Conservation (phyloP, 139 green algal genomes). For the Tetradesmus obliquus region DNA sequence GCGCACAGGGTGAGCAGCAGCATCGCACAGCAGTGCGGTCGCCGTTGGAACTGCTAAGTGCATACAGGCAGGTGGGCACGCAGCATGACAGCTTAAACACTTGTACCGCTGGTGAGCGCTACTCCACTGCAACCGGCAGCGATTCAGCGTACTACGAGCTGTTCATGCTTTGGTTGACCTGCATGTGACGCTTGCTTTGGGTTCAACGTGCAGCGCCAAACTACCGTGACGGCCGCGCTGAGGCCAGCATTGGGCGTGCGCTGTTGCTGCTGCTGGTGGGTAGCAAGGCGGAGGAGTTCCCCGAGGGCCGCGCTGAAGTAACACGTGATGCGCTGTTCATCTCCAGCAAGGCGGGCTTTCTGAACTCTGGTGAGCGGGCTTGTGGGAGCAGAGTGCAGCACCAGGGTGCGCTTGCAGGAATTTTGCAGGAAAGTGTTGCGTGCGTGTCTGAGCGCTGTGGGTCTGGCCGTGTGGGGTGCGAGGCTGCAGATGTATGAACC, state of each 20-base stretch:
- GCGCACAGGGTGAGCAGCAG: too few species aligned
- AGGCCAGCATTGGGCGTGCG: conserved; percentile 64
- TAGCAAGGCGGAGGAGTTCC: neutral
- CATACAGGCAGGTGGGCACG: too few species aligned
- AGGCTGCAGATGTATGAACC: neutral
- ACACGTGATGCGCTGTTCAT: conserved; percentile 76
- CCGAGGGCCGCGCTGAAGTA: conserved; percentile 28
- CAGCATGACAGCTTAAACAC: too few species aligned
- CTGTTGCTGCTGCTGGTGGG: conserved; percentile 59
- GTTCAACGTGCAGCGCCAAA: conserved; percentile 62
- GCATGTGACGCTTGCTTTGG: too few species aligned
- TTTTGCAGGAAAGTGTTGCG: neutral
- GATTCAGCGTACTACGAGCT: too few species aligned
- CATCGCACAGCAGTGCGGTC: too few species aligned
- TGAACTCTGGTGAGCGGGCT: conserved; percentile 28
- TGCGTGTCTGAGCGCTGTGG: neutral
- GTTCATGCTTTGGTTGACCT: too few species aligned
- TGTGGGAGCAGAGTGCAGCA: neutral
- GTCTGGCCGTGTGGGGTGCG: neutral
- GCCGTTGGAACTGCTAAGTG: too few species aligned
- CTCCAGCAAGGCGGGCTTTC: conserved; percentile 78
- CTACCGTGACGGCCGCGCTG: conserved; percentile 69
- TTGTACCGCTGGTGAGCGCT: too few species aligned
- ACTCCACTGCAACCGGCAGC: too few species aligned
- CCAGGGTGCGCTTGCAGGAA: neutral